Evolutionary conservation across 257 asterid species (phyloP).

Genomic region (Capsicum baccatum): DNA sequence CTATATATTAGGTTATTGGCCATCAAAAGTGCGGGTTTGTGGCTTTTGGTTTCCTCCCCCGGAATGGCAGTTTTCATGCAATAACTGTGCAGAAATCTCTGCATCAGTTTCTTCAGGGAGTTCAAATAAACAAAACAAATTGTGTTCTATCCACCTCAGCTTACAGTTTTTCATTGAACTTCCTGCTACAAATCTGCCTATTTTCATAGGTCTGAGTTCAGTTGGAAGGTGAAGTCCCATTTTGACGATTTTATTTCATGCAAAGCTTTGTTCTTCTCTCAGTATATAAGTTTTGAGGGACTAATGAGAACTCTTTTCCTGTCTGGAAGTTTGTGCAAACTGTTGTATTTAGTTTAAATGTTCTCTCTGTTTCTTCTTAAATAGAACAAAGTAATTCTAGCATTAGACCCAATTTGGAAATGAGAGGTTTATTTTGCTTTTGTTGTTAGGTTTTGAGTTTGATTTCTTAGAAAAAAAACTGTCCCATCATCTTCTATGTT

Average conservation of each 20-base stretch:
- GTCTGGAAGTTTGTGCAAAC: background rate
- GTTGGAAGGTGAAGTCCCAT: constrained; percentile 73
- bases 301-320: background rate
- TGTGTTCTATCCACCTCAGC: constrained; percentile 63
- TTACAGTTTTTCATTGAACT: constrained; percentile 57
- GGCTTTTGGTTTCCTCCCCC: constrained; percentile 92
- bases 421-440: background rate
- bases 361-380: constrained; percentile 30
- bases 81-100: constrained; percentile 68
- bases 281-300: background rate
- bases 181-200: constrained; percentile 56
- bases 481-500: background rate
- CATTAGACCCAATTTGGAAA: background rate
- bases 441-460: background rate
- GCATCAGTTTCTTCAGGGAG: constrained; percentile 41
- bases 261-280: background rate
- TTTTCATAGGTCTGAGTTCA: constrained; percentile 84
- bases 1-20: constrained; percentile 80
- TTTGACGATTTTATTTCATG: constrained; percentile 20
- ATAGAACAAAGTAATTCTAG: background rate
- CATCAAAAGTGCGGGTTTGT: constrained; percentile 79
- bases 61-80: constrained; percentile 92
- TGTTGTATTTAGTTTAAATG: background rate
- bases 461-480: background rate
- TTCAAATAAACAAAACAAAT: constrained; percentile 43